Percentiles rank a stretch among this genome's conserved stretches.
These are phyloP conservation scores for Rubus parviflorus DNA, from an alignment of 306 rosid genomes.

Conservation along the genomic window DNA sequence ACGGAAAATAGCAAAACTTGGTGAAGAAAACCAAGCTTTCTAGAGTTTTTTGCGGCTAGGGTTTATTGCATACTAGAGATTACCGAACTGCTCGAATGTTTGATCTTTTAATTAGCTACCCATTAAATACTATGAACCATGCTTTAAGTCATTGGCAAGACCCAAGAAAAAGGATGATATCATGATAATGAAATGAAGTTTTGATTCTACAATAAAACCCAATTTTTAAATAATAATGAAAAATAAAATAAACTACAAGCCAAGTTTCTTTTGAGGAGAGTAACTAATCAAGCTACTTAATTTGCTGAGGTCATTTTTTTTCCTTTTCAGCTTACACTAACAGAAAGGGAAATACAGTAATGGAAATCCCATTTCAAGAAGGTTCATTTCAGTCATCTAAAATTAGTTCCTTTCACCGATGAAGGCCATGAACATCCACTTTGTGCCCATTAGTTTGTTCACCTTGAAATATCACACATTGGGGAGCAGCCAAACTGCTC, in stretches of 20 bases:
- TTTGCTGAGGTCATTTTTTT: constrained; percentile 19
- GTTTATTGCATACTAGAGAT: too few species aligned
- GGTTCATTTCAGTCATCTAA: constrained; percentile 42
- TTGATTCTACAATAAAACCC: not conserved
- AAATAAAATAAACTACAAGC: not conserved
- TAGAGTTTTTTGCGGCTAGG: too few species aligned
- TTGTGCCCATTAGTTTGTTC: constrained; percentile 31
- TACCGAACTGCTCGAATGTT: too few species aligned
- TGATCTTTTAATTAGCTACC: too few species aligned
- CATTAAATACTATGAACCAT: not conserved
- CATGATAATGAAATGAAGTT: not conserved
- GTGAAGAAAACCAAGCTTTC: too few species aligned
- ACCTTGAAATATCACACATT: constrained; percentile 45
- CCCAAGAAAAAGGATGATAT: too few species aligned
- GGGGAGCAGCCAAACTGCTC: constrained; percentile 53
- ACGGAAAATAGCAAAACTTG: too few species aligned
- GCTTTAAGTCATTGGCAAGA: not conserved
- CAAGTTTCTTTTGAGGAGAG: constrained; percentile 16
- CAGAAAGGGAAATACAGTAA: constrained; percentile 18
- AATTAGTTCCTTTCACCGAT: constrained; percentile 30
- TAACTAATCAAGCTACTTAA: constrained; percentile 29
- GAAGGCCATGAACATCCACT: constrained; percentile 13
- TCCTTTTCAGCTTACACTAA: constrained; percentile 34
- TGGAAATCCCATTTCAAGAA: constrained; percentile 28
- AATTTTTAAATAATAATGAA: not conserved